Percentiles rank a stretch among this genome's conserved stretches.
phyloP scores from a whole-genome alignment of 352 stramenopile species.

The Pythium chondricola region DNA sequence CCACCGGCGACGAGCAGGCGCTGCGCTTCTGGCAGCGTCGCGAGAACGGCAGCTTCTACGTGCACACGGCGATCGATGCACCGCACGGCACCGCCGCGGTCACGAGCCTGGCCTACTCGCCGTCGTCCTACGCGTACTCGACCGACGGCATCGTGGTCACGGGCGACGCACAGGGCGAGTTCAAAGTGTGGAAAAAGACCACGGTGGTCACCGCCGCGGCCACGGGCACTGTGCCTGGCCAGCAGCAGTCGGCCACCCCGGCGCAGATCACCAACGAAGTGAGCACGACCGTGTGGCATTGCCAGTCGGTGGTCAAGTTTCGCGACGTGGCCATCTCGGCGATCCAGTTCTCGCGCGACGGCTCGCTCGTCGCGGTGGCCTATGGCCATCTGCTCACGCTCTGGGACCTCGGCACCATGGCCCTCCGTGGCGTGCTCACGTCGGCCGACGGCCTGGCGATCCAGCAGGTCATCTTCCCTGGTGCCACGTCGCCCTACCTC shows the following conservation, averaged over 20 bases:
- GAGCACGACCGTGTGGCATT: slow-evolving; percentile 48
- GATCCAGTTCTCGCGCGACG: slow-evolving; percentile 65
- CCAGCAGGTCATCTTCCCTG: slow-evolving; percentile 51
- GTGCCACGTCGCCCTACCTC: slow-evolving; percentile 50
- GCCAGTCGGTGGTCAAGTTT: slow-evolving; percentile 74
- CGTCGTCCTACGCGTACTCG: slow-evolving; percentile 9
- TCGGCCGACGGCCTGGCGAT: slow-evolving; percentile 55
- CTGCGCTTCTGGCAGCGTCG: slow-evolving; percentile 76
- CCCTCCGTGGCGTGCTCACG: slow-evolving; percentile 65
- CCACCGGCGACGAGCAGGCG: slow-evolving; percentile 41
- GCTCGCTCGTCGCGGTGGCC: slow-evolving; percentile 77
- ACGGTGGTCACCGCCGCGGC: slow-evolving; percentile 8
- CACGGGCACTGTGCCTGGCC: slow-evolving; percentile 3
- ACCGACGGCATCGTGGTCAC: slow-evolving; percentile 50
- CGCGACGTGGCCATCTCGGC: slow-evolving; percentile 61
- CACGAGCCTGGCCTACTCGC: slow-evolving; percentile 53
- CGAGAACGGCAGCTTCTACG: slow-evolving; percentile 67
- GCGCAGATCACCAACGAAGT: slow-evolving; percentile 15
- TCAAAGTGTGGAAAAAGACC: slow-evolving; percentile 77
- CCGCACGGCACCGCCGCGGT: slow-evolving; percentile 54
- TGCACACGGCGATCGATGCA: slow-evolving; percentile 76
- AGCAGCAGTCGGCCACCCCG: not conserved
- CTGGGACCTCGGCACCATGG: slow-evolving; percentile 75
- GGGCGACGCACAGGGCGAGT: slow-evolving; percentile 58
- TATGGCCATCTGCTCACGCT: slow-evolving; percentile 79